These are phyloP conservation scores for Torulaspora microellipsoides DNA, from an alignment of 805 yeast species.

Conservation along the genomic window DNA sequence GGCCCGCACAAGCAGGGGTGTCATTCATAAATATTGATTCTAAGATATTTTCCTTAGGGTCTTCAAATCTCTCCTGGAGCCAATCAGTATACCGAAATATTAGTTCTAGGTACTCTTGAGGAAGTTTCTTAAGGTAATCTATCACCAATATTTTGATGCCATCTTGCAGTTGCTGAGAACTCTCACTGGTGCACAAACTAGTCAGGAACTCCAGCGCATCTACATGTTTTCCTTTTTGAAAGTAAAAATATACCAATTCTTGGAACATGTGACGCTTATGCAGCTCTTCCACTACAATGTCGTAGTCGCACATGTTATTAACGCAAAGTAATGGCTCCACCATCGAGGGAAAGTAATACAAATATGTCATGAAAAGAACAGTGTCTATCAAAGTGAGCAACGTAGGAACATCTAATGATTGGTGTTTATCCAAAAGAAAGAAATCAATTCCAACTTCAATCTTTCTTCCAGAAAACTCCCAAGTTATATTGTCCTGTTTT, in stretches of 20 bases:
- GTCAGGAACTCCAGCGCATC: constrained; percentile 62
- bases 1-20: constrained; percentile 52
- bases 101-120: constrained; percentile 45
- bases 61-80: constrained; percentile 38
- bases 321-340: constrained; percentile 80
- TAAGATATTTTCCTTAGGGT: constrained; percentile 33
- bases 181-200: constrained; percentile 23
- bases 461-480: constrained; percentile 20
- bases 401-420: constrained; percentile 32
- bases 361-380: constrained; percentile 68
- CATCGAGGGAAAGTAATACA: constrained; percentile 60
- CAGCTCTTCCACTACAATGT: constrained; percentile 53
- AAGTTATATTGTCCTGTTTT: constrained; percentile 16
- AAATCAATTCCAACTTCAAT: constrained; percentile 26
- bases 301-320: constrained; percentile 66
- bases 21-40: constrained; percentile 60
- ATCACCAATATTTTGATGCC: constrained; percentile 29
- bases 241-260: constrained; percentile 76
- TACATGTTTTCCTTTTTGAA: constrained; percentile 53
- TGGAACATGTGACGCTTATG: constrained; percentile 45
- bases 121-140: constrained; percentile 54
- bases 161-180: constrained; percentile 11
- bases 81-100: constrained; percentile 54
- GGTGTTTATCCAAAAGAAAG: constrained; percentile 30
- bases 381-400: constrained; percentile 60